Conservation (phyloP, 805 yeast species). For the Candida ascalaphidarum region DNA sequence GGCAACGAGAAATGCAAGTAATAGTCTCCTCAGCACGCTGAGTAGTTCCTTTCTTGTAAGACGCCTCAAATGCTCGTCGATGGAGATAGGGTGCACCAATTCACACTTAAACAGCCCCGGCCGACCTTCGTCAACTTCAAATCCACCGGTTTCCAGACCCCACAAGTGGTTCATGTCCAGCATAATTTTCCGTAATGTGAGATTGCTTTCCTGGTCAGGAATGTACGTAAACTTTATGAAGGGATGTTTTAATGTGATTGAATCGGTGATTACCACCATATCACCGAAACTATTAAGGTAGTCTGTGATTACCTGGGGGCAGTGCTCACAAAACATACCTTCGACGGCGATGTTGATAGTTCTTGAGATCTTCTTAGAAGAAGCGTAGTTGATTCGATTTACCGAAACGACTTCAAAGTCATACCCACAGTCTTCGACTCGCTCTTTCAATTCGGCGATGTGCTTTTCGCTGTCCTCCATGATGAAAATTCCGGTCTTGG, state of each 20-base stretch:
- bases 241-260: conserved; percentile 48
- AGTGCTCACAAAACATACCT: conserved; percentile 67
- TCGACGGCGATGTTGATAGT: conserved; percentile 46
- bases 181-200: conserved; percentile 51
- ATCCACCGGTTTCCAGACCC: conserved; percentile 16
- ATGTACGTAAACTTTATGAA: conserved; percentile 55
- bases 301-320: conserved; percentile 50
- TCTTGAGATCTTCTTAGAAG: conserved; percentile 43
- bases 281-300: conserved; percentile 47
- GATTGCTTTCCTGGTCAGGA: conserved; percentile 36
- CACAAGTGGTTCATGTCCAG: conserved; percentile 37
- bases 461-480: conserved; percentile 32
- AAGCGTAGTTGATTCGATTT: conserved; percentile 37
- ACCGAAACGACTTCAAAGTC: conserved; percentile 43
- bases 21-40: conserved; percentile 36
- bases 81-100: conserved; percentile 44
- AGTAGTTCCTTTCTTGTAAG: conserved; percentile 42
- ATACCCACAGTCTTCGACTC: conserved; percentile 62
- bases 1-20: conserved; percentile 44
- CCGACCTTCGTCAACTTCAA: conserved; percentile 6
- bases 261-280: conserved; percentile 46
- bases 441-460: conserved; percentile 29
- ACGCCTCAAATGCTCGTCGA: conserved; percentile 55
- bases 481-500: conserved; percentile 56
- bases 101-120: conserved; percentile 38